Evolutionary conservation across 1,284 basidiomycete species (phyloP).

Genomic region (Rhodotorula sp.): DNA sequence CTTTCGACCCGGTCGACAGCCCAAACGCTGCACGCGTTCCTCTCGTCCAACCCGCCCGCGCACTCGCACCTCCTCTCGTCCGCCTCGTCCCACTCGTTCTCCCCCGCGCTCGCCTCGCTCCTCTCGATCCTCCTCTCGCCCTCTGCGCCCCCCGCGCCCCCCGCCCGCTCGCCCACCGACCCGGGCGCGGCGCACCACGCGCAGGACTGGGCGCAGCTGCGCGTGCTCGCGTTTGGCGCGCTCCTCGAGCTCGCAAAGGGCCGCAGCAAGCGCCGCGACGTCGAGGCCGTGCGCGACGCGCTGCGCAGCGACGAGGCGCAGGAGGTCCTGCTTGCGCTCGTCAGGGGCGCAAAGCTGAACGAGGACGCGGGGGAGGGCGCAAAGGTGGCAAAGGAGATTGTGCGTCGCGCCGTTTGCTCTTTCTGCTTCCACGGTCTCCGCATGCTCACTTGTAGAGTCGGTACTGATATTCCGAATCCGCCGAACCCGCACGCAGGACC

Average conservation of each 20-base stretch:
- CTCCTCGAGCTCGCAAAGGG: conserved; percentile 40
- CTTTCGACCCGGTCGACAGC: background rate
- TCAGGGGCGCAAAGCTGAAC: background rate
- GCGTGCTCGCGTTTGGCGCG: conserved; percentile 41
- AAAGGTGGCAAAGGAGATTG: conserved; percentile 21
- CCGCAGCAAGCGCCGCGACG: conserved; percentile 25
- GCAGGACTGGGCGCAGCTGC: conserved; percentile 30
- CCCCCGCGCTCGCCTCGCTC: conserved; percentile 27
- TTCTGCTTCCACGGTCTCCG: background rate
- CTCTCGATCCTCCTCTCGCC: conserved; percentile 29
- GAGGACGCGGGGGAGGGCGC: conserved; percentile 17
- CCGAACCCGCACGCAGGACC: conserved; percentile 14
- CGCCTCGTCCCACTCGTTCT: conserved; percentile 17
- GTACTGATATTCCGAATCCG: background rate
- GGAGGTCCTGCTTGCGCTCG: conserved; percentile 21
- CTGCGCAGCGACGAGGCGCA: conserved; percentile 21
- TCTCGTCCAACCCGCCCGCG: conserved; percentile 32
- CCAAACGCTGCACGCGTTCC: conserved; percentile 38
- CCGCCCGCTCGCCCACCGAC: background rate
- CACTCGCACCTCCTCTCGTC: conserved; percentile 26
- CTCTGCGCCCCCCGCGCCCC: background rate
- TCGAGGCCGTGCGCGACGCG: conserved; percentile 19
- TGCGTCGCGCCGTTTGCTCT: background rate
- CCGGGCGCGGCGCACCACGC: background rate
- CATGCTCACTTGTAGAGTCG: background rate